Evolutionary conservation across 1,139 yeast species (phyloP), one percentile per base, ranked within the genome.

Genomic region (Candida sp.): DNA sequence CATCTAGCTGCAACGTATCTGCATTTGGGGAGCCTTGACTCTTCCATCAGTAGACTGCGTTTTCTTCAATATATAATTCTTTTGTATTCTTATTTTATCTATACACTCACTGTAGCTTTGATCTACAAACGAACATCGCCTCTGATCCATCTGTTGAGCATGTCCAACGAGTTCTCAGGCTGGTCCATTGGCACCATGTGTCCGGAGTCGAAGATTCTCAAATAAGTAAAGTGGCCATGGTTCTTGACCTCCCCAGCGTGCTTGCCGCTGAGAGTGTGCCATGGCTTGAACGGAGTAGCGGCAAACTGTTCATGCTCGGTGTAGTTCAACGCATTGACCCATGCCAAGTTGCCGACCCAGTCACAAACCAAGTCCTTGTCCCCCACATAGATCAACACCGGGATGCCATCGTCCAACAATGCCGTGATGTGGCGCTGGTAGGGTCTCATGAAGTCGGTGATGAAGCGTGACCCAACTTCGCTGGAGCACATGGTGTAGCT

Each of bases 341-440:
- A 87, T 11, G 88, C 92, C 61, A 81, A 81, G 72, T 87, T 86
- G 65, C 94, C 96, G 63, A 88, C 75, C 96, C 96, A 88, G 74
- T 87, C 88, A 69, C 96, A 88, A 60, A 88, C 87, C 65, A 83
- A 88, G 72, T 88, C 96, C 71, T 88, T 87, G 70, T 88, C 96
- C 72, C 94, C 96, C 38, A 94, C 92, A 58, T 88, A 88, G 54
- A 88, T 80, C 65, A 88, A 77, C 12, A 87, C 88, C 8, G 94
- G 93, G 44, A 87, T 59, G 35, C 75, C 85, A 43, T 77, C 68
- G 55, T 83, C 83, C 60, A 85, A 74, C 58, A 84, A 68, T 46
- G 80, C 78, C 45, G 77, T 73, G 46, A 85, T 86, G 53, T 83
- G 86, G 82, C 84, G 83, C 69, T 85, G 74, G 76, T 85, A 89